phyloP scores from a whole-genome alignment of 257 asterid genomes.

The Lavandula angustifolia region DNA sequence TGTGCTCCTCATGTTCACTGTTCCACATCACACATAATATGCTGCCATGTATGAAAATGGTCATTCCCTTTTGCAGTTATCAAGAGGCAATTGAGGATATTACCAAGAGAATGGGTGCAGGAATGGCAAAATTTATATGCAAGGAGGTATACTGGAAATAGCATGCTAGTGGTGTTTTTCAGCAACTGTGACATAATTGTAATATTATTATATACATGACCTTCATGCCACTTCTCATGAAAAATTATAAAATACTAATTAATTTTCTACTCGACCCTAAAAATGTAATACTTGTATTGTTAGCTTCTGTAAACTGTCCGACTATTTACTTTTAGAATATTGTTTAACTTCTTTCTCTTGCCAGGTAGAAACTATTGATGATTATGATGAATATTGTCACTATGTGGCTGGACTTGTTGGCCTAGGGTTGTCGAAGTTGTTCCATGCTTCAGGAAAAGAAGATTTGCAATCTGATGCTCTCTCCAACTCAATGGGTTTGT shows the following conservation, averaged over 20 bases:
- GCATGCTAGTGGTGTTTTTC: constrained; percentile 23
- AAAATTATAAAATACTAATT: background rate
- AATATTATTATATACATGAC: constrained; percentile 1
- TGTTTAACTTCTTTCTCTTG: constrained; percentile 30
- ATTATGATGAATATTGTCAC: constrained; percentile 93
- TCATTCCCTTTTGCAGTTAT: constrained; percentile 56
- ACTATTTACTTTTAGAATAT: background rate
- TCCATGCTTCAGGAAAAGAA: constrained; percentile 87
- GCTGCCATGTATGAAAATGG: constrained; percentile 12
- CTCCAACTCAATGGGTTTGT: constrained; percentile 90
- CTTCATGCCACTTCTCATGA: background rate
- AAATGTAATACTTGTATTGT: background rate
- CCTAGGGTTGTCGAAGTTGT: constrained; percentile 79
- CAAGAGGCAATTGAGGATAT: constrained; percentile 96
- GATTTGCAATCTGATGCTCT: constrained; percentile 63
- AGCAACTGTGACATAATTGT: background rate
- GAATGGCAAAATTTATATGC: constrained; percentile 96
- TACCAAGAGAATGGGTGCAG: constrained; percentile 97
- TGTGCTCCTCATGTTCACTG: background rate
- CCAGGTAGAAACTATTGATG: constrained; percentile 83
- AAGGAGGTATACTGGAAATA: constrained; percentile 65
- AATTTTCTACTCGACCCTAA: background rate
- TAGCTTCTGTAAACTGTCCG: background rate
- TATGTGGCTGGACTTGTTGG: constrained; percentile 98
- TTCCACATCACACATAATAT: constrained; percentile 2